Evolutionary conservation across 768 basidiomycete genomes (phyloP).

Genomic region (Auriscalpium microsporum): DNA sequence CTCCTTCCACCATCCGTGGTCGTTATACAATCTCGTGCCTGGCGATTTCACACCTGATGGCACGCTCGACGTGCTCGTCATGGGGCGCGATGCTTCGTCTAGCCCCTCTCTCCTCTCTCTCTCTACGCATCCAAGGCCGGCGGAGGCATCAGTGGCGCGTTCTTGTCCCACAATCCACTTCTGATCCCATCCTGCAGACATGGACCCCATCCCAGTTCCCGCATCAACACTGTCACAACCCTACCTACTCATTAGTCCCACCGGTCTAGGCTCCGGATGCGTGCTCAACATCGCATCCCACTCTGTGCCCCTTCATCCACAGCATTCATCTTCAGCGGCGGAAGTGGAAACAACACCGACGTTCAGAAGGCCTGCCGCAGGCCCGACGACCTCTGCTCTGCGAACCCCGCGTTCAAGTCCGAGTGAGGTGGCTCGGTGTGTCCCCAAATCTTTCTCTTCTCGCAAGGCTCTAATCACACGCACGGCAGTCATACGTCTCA

Average conservation of each 20-base stretch:
- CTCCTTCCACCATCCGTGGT: constrained; percentile 45
- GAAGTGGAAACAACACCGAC: constrained; percentile 35
- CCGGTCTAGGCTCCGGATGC: constrained; percentile 71
- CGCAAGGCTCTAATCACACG: not conserved
- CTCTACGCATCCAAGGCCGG: constrained; percentile 58
- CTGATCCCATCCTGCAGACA: constrained; percentile 11
- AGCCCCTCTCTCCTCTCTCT: constrained; percentile 53
- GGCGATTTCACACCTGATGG: constrained; percentile 94
- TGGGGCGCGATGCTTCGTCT: constrained; percentile 50
- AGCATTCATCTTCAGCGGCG: constrained; percentile 28
- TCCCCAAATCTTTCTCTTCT: not conserved
- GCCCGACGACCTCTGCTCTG: constrained; percentile 72
- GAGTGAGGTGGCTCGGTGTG: constrained; percentile 24
- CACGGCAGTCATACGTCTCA: constrained; percentile 51
- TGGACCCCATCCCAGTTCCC: constrained; percentile 40
- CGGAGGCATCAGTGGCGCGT: constrained; percentile 45
- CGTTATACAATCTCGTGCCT: constrained; percentile 77
- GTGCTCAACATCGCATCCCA: constrained; percentile 80
- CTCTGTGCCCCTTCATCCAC: constrained; percentile 60
- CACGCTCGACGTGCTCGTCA: constrained; percentile 81
- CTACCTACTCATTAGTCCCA: constrained; percentile 68
- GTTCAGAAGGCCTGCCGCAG: constrained; percentile 43
- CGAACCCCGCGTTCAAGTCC: constrained; percentile 76
- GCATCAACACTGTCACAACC: constrained; percentile 70
- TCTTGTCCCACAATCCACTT: not conserved